phyloP scores from a whole-genome alignment of 1,284 basidiomycete genomes.

The Papiliotrema fonsecae region DNA sequence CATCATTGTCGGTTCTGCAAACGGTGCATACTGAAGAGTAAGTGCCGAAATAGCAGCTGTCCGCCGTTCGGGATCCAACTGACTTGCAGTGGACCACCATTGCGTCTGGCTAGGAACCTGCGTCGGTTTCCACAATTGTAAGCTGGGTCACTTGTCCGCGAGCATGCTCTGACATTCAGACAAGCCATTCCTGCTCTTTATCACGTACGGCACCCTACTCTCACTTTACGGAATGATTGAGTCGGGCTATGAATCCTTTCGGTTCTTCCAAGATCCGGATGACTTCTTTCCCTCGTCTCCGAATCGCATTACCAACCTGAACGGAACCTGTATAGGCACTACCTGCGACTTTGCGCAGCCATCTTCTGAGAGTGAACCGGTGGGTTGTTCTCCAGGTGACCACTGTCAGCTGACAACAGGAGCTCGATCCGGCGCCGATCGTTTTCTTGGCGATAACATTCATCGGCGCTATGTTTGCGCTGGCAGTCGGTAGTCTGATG shows the following conservation, averaged over 20 bases:
- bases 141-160: constrained; percentile 3
- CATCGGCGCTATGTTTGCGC: constrained; percentile 58
- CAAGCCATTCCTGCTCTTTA: constrained; percentile 77
- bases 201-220: constrained; percentile 63
- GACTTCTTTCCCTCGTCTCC: not conserved
- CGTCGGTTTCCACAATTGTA: constrained; percentile 71
- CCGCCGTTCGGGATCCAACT: not conserved
- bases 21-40: constrained; percentile 76
- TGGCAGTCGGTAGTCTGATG: constrained; percentile 71
- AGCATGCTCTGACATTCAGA: constrained; percentile 38
- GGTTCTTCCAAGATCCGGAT: constrained; percentile 55
- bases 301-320: not conserved
- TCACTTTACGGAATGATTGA: constrained; percentile 60
- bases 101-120: constrained; percentile 83
- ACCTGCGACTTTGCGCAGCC: not conserved
- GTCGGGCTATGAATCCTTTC: constrained; percentile 58
- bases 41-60: too few relatives aligned
- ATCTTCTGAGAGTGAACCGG: not conserved
- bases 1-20: constrained; percentile 77
- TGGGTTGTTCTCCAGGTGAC: not conserved
- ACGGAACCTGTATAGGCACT: not conserved
- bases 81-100: constrained; percentile 63
- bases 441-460: constrained; percentile 65
- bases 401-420: constrained; percentile 48
- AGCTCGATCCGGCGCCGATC: constrained; percentile 55